Evolutionary conservation across 1,284 basidiomycete species (phyloP), one percentile per base, ranked within the genome.

Genomic region (Ustilago curta): DNA sequence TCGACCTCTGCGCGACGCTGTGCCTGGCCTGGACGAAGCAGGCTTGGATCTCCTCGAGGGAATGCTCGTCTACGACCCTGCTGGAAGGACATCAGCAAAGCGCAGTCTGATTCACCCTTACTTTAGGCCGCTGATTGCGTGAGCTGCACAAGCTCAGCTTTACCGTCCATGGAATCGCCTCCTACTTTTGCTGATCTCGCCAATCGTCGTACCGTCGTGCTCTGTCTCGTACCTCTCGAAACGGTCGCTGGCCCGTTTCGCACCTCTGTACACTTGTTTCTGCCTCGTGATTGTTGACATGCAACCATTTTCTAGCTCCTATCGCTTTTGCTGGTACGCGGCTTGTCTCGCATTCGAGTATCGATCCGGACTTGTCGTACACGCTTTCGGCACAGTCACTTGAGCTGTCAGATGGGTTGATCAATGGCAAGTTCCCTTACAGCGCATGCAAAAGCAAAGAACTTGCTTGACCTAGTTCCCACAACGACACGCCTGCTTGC

Each of bases 11-110:
- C 68, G 93, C 91, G 85, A 89, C 88, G 57, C 76, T 7, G 57
- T 77, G 23, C 59, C 52, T 8, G 61, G 58, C 31, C 65, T 84
- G 8, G 77, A 82, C 59, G 73, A 70, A 3, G 59, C 61, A 14
- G 83, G 83, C 5, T 37, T 84, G 27, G 81, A 84, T 57, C 59
- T 84, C 54, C 60, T 84, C 18, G 67, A 79, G 93, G 91, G 89
- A 89, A 93, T 92, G 80, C 88, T 98, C 72, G 91, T 91, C 8
- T 99, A 97, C 85, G 95, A 99, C 85, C 94, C 94, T 0, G 91
- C 95, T 35, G 93, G 93, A 84, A 91, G 96, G 60, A 95, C 97
- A 8, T 68, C 64, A 8, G 73, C 73, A 18, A 76, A 76, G 49
- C 50, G 73, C 19, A 71, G 73, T 53, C 53, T 76, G 18, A 48